Evolutionary conservation across 2,329 filamentous ascomycete species (phyloP).

Genomic region (Fusarium bulbicola): DNA sequence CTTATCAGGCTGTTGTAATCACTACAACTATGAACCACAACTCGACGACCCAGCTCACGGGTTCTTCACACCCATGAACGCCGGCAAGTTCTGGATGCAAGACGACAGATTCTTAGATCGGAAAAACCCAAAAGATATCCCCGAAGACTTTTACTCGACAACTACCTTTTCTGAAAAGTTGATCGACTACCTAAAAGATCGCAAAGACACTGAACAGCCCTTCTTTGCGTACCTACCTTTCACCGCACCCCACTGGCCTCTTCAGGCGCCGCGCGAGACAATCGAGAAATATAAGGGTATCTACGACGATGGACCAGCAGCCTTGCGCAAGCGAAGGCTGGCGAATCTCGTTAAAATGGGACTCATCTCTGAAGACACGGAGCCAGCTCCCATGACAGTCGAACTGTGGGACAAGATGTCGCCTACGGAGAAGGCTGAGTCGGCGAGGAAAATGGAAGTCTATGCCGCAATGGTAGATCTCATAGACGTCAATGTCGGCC

Average conservation of each 20-base stretch:
- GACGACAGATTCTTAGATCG: slow-evolving; percentile 50
- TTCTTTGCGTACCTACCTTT: slow-evolving; percentile 51
- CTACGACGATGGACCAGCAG: slow-evolving; percentile 65
- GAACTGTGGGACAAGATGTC: slow-evolving; percentile 12
- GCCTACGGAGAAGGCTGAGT: slow-evolving; percentile 15
- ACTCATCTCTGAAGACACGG: slow-evolving; percentile 47
- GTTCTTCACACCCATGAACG: slow-evolving; percentile 32
- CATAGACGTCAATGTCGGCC: slow-evolving; percentile 63
- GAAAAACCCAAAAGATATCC: slow-evolving; percentile 47
- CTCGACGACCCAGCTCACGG: slow-evolving; percentile 25
- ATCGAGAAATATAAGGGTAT: slow-evolving; percentile 66
- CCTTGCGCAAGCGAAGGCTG: slow-evolving; percentile 54
- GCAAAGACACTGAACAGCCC: slow-evolving; percentile 34
- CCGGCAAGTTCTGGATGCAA: slow-evolving; percentile 51
- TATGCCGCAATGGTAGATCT: slow-evolving; percentile 67
- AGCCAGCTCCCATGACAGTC: slow-evolving; percentile 28
- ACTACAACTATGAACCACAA: slow-evolving; percentile 47
- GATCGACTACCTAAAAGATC: slow-evolving; percentile 57
- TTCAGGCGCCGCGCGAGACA: slow-evolving; percentile 65
- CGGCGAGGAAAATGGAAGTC: slow-evolving; percentile 51
- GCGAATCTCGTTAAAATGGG: slow-evolving; percentile 54
- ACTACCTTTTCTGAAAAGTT: slow-evolving; percentile 62
- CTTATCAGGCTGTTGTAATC: slow-evolving; percentile 61
- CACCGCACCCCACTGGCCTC: slow-evolving; percentile 70
- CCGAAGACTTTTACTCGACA: slow-evolving; percentile 62